Evolutionary conservation across 495 filamentous ascomycete genomes (phyloP).

Genomic region (Penicillium samsonianum): DNA sequence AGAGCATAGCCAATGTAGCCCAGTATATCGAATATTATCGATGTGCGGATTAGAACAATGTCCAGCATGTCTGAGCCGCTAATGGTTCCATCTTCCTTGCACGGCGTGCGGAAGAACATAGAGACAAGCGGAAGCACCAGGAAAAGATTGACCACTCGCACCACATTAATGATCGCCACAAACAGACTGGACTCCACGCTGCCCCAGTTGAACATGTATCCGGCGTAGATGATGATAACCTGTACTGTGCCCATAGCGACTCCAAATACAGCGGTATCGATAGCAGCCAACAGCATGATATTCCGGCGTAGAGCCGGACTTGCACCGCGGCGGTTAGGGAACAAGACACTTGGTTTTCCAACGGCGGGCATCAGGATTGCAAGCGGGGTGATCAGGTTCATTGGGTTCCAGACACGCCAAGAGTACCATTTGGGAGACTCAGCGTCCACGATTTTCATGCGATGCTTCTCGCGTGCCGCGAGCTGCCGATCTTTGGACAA

Average conservation of each 20-base stretch:
- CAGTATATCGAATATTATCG: conserved; percentile 73
- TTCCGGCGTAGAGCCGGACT: conserved; percentile 69
- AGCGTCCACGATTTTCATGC: conserved; percentile 21
- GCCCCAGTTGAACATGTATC: conserved; percentile 78
- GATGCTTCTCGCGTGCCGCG: conserved; percentile 66
- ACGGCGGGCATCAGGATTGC: conserved; percentile 76
- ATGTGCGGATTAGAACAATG: conserved; percentile 69
- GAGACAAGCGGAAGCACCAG: conserved; percentile 71
- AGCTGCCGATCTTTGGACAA: conserved; percentile 67
- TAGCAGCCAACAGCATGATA: conserved; percentile 71
- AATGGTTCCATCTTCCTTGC: conserved; percentile 45
- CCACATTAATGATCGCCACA: conserved; percentile 71
- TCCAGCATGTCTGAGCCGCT: conserved; percentile 80
- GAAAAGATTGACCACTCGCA: conserved; percentile 73
- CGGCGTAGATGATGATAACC: conserved; percentile 76
- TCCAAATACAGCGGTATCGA: conserved; percentile 78
- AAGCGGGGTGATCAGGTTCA: conserved; percentile 73
- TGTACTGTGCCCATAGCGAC: conserved; percentile 78
- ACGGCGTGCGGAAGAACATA: conserved; percentile 62
- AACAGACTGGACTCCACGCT: conserved; percentile 76
- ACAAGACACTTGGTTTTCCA: conserved; percentile 53
- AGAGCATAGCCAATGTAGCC: conserved; percentile 76
- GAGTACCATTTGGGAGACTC: conserved; percentile 21
- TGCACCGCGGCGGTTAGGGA: conserved; percentile 64
- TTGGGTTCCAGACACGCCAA: conserved; percentile 37